Percentiles rank a stretch among this genome's conserved stretches.
phyloP scores from a whole-genome alignment of 306 rosid genomes.

The Gastrolobium bilobum region DNA sequence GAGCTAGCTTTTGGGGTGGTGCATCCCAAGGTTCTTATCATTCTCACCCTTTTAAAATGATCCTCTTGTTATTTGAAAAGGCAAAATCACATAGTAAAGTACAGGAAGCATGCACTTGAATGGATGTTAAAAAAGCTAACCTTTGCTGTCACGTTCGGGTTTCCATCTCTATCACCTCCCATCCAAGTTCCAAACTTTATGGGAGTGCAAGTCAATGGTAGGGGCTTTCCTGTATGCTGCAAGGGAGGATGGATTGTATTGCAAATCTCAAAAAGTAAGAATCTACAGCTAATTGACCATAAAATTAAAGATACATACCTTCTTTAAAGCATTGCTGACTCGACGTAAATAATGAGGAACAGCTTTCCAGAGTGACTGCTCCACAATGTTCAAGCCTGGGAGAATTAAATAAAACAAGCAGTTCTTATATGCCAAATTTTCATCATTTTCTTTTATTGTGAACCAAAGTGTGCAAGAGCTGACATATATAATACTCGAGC shows the following conservation, averaged over 20 bases:
- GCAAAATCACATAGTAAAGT: constrained; percentile 31
- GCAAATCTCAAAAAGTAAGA: constrained; percentile 35
- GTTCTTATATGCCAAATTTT: not conserved
- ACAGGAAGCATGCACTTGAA: constrained; percentile 29
- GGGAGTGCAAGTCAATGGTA: constrained; percentile 93
- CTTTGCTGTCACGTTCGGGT: constrained; percentile 94
- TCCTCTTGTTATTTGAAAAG: constrained; percentile 30
- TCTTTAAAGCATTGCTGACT: constrained; percentile 94
- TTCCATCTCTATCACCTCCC: constrained; percentile 99
- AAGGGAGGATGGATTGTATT: constrained; percentile 8
- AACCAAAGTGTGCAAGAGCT: constrained; percentile 36
- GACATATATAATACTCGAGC: constrained; percentile 41
- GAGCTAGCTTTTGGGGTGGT: too few relatives aligned
- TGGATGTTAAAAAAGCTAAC: constrained; percentile 52
- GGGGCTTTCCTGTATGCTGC: constrained; percentile 95
- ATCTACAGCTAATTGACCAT: constrained; percentile 41
- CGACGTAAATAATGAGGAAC: constrained; percentile 96
- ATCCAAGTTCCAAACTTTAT: constrained; percentile 97
- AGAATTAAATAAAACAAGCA: constrained; percentile 41
- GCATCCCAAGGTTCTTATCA: too few relatives aligned
- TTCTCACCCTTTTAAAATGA: constrained; percentile 17
- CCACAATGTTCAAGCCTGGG: constrained; percentile 92
- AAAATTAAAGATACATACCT: constrained; percentile 61
- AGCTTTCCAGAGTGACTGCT: constrained; percentile 97
- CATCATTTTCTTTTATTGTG: constrained; percentile 18